Evolutionary conservation across 257 asterid genomes (phyloP).

Genomic region (Solanum peruvianum): DNA sequence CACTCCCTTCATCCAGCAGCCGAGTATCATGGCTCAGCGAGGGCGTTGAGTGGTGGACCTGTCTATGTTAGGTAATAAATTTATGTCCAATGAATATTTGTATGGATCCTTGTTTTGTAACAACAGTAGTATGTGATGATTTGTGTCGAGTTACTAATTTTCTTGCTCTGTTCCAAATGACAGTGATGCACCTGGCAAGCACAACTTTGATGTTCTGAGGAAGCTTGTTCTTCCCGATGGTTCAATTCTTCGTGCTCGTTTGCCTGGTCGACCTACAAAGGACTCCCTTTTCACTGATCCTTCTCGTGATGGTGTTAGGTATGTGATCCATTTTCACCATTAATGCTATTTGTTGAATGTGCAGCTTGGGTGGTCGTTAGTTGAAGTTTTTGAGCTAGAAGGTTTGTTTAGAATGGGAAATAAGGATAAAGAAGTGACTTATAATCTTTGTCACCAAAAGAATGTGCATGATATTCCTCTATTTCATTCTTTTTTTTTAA

Average conservation of each 20-base stretch:
- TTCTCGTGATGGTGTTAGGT: slow-evolving; percentile 90
- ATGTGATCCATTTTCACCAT: not conserved
- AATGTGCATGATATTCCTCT: not conserved
- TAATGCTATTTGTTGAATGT: not conserved
- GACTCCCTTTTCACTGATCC: slow-evolving; percentile 90
- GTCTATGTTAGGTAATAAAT: slow-evolving; percentile 57
- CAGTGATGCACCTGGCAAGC: slow-evolving; percentile 93
- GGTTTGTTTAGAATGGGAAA: not conserved
- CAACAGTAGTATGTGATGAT: not conserved
- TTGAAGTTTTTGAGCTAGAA: not conserved
- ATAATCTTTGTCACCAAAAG: not conserved
- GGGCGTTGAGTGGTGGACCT: slow-evolving; percentile 84
- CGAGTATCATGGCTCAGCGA: slow-evolving; percentile 72
- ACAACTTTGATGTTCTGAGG: slow-evolving; percentile 65
- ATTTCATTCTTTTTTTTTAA: not conserved
- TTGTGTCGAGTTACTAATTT: not conserved
- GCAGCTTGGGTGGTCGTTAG: not conserved
- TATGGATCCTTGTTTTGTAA: not conserved
- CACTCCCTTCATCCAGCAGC: slow-evolving; percentile 87
- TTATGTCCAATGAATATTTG: not conserved
- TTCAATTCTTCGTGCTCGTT: slow-evolving; percentile 69
- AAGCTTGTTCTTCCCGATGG: slow-evolving; percentile 85
- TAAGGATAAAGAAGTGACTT: no score
- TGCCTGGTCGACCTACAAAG: slow-evolving; percentile 88
- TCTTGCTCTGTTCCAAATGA: not conserved